These are phyloP conservation scores for Trichosporon asahii DNA, from an alignment of 1,284 basidiomycete genomes.

Conservation along the genomic window DNA sequence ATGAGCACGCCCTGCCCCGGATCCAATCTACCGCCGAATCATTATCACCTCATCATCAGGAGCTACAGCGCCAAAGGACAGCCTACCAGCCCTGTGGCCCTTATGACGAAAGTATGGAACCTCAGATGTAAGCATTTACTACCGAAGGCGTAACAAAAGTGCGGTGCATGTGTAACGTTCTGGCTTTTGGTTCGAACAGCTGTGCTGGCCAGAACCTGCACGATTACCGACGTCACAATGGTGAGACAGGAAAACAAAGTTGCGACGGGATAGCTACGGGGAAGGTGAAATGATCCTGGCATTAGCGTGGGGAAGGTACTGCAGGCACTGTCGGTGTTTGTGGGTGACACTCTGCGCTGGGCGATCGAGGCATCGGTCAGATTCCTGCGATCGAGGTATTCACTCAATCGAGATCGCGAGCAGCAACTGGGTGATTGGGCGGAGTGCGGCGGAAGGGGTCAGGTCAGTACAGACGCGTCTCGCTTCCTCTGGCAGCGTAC, in stretches of 20 bases:
- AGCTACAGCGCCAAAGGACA: background rate
- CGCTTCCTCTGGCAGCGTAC: too few relatives aligned
- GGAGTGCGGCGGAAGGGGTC: background rate
- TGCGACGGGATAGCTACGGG: background rate
- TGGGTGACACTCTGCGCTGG: background rate
- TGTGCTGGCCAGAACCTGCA: background rate
- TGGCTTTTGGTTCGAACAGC: background rate
- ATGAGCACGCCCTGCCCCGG: background rate
- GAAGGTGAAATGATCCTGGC: background rate
- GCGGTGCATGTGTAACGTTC: background rate
- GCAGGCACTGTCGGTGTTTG: background rate
- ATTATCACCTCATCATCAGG: background rate
- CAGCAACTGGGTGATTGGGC: background rate
- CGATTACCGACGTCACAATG: background rate
- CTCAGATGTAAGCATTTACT: background rate
- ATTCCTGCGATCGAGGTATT: background rate
- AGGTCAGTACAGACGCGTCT: background rate
- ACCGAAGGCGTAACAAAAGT: background rate
- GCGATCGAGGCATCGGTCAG: background rate
- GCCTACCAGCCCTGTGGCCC: background rate
- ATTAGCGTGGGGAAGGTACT: background rate
- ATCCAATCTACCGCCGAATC: background rate
- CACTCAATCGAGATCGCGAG: background rate
- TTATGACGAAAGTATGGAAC: background rate
- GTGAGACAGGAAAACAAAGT: background rate